Base-by-base conservation (phyloP, 1,139 yeast species). In the Taiozyma onychis region DNA sequence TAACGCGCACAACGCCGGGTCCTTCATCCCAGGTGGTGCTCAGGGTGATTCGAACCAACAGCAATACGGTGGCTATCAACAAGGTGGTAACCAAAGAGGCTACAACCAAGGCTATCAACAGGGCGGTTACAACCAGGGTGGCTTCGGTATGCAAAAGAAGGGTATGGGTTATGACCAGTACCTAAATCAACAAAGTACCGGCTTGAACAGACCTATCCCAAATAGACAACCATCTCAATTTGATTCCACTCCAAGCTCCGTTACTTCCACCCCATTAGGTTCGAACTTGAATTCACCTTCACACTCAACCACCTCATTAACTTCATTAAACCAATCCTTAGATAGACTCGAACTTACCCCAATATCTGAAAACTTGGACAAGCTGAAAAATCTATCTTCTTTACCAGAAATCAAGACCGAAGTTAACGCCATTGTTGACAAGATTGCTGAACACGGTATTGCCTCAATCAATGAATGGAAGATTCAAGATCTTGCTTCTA, bases 251-350 rank as follows among this genome's bases (percentile, higher is more conserved):
- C 57, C 52, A 43, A 55, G 53, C 42, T 60, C 64, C 6, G 48
- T 43, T 11, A 56, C 49, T 28, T 48, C 60, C n/a, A 62, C 68
- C 9, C 67, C 67, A 30, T 51, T 57, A n/a, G 51, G 53, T 44
- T 54, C 57, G 21, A 54, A 47, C n/a, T 37, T 57, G 26, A 56
- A 51, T 47, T 58, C 66, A 13, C 66, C 67, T 44, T 57, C 59
- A 16, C 63, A 57, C 47, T 61, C 65, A 26, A 75, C 89, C 24
- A 78, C 91, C 11, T 88, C 96, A 6, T 73, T 88, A 57, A 69
- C 87, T 10, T 85, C 93, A 10, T 72, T 90, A 53, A 80, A 80
- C 54, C 77, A 87, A 42, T 87, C 93, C 10, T 73, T 89, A 63
- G 76, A 77, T 54, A 87, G 85, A 59, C 70, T 90, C 56, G 78